Conservation (phyloP, 1,284 basidiomycete species). For the Peniophora sp. region DNA sequence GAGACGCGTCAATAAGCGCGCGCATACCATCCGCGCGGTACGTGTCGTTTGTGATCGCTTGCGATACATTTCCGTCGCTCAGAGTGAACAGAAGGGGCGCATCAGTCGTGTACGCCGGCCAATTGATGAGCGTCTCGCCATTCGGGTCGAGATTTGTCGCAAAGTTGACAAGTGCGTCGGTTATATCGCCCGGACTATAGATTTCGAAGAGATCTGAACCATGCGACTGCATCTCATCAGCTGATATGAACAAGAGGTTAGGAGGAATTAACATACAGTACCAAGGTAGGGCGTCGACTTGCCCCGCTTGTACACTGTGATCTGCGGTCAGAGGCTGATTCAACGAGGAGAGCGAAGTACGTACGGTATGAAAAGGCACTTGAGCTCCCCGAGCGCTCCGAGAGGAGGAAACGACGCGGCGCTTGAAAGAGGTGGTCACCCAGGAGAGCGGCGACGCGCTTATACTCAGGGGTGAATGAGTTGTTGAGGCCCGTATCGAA, state of each 20-base stretch:
- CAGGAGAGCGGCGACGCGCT: conserved; percentile 39
- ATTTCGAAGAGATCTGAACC: conserved; percentile 26
- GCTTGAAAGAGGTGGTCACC: conserved; percentile 46
- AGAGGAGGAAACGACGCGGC: conserved; percentile 42
- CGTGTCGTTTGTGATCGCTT: conserved; percentile 20
- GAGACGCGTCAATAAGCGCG: too few relatives aligned
- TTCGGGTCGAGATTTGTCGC: conserved; percentile 19
- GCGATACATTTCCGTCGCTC: conserved; percentile 15
- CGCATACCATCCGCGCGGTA: conserved; percentile 25
- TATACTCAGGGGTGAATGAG: conserved; percentile 38
- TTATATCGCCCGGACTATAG: conserved; percentile 11
- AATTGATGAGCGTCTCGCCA: conserved; percentile 8
- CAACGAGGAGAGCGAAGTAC: conserved; percentile 3
- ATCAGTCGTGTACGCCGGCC: conserved; percentile 13
- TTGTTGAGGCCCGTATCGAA: conserved; percentile 39
- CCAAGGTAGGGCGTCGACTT: conserved; percentile 2
- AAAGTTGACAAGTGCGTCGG: conserved; percentile 18
- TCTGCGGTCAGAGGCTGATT: not conserved
- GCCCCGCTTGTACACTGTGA: conserved; percentile 3
- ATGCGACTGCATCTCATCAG: conserved; percentile 20
- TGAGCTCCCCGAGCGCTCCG: conserved; percentile 21
- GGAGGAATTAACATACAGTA: conserved; percentile 1
- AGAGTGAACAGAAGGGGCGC: conserved; percentile 16
- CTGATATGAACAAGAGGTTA: not conserved
- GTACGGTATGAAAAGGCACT: conserved; percentile 40